Evolutionary conservation across 78 protist genomes (phyloP), one percentile per base, ranked within the genome.

Genomic region (Tieghemostelium lacteum): DNA sequence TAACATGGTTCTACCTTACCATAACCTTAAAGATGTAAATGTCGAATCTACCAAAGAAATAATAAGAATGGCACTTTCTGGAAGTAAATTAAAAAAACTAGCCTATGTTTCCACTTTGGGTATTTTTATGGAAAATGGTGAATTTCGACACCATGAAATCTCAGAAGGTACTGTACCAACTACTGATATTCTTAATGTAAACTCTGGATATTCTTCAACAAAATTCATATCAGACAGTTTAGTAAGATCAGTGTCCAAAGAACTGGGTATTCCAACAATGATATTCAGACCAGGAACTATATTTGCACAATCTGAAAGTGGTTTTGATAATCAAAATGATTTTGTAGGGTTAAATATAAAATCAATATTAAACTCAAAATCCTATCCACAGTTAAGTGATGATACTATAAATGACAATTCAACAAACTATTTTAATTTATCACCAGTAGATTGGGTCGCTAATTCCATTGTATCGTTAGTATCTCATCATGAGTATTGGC

Each of bases 391-490:
- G 12, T 19, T 36, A 7, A 8, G 12, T 1, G n/a, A 39, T n/a
- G 85, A 39, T 10, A 45, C 10, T 6, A n/a, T n/a, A n/a, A n/a
- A n/a, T n/a, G 54, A 40, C 3, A 10, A 87, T 33, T 76, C 52
- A 61, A 45, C 65, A 20, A 36, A 91, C 5, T 87, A 87, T 61
- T 86, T 87, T 37, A 69, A 72, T 28, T 86, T 93, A 31, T 65
- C 95, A 12, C 72, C 69, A 39, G 94, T 74, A 1, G 85, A 74
- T 60, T 74, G 85, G 85, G 69, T 60, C 3, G n/a, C 85, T 34
- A 42, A 24, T 0, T 55, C 69, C 28, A 36, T 60, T 16, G 45
- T 14, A n/a, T 57, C 63, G 16, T 57, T 57, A 45, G 10, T 45
- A 14, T 45, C n/a, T 45, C 10, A 6, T 14, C 6, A 45, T 45